Base-by-base conservation (phyloP, 768 basidiomycete genomes). In the Mycena kentingensis region DNA sequence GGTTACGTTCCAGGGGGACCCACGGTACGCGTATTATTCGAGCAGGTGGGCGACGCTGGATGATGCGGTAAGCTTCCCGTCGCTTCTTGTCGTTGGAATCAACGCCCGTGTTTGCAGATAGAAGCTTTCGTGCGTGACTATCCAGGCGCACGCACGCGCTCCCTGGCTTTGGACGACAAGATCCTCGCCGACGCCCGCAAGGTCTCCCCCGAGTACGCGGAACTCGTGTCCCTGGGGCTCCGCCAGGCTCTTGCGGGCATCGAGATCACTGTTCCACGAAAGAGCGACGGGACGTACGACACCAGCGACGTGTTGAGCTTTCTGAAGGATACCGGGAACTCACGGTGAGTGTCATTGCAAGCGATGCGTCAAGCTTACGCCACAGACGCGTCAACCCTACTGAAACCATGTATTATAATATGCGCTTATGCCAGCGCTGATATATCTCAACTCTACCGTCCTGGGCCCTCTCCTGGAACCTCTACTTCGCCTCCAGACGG, bases 391-490 rank as follows among this genome's bases (percentile, higher is more conserved):
- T 70, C 8, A 80, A 76, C 56, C 73, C 79, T 1, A 73, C 77
- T 3, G 79, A 82, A 34, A 72, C 68, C 3, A 70, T 80, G 21
- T 79, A n/a, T n/a, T n/a, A n/a, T n/a, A n/a, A n/a, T n/a, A 70
- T 55, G 67, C 78, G 21, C 59, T 77, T 7, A 75, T 77, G 63
- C 80, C 67, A 13, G 63, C 71, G 8, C 65, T 77, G 41, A 58
- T 82, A 44, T 80, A 78, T 51, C 60, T 74, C 49, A 75, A 79
- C 57, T 59, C 77, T 1, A 55, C 52, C 2, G 59, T 77, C 12
- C 73, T 73, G 0, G 73, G 71, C 47, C 69, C 72, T 51, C 68
- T 81, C 2, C 69, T 83, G 6, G 65, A 76, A 32, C 76, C 79
- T 16, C 66, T 83, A 15, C 72, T 84, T 25, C 71, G 75, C 48